Conservation (phyloP, 768 basidiomycete genomes). For the Postia placenta region DNA sequence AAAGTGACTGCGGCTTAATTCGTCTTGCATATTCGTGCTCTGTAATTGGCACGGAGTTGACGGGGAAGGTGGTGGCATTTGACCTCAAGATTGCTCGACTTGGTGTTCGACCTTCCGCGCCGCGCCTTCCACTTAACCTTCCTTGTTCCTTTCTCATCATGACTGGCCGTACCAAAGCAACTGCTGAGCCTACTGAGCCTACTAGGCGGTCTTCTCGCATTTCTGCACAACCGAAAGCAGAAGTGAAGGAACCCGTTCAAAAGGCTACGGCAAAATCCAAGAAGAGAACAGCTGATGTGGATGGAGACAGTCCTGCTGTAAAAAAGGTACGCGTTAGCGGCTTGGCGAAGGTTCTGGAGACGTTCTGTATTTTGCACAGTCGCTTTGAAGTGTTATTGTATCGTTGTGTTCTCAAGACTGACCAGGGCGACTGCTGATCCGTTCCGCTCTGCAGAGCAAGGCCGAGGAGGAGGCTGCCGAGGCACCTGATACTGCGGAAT, state of each 20-base stretch:
- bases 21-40: too few relatives aligned
- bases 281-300: constrained; percentile 29
- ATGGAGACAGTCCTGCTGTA: constrained; percentile 12
- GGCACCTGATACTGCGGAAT: constrained; percentile 3
- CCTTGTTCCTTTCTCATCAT: constrained; percentile 2
- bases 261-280: constrained; percentile 37
- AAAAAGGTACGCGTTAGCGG: constrained; percentile 23
- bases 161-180: constrained; percentile 16
- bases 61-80: too few relatives aligned
- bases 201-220: constrained; percentile 55
- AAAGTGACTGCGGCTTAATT: too few relatives aligned
- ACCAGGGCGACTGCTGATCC: too few relatives aligned
- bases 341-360: too few relatives aligned
- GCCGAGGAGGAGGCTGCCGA: constrained; percentile 6
- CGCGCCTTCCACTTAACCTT: too few relatives aligned
- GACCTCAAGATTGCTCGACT: too few relatives aligned
- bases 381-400: too few relatives aligned
- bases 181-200: constrained; percentile 25
- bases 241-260: constrained; percentile 25
- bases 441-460: constrained; percentile 11
- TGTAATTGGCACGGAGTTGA: too few relatives aligned
- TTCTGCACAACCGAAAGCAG: constrained; percentile 40
- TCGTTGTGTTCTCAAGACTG: too few relatives aligned
- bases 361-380: too few relatives aligned
- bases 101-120: too few relatives aligned